These are phyloP conservation scores for Amaranthus hypochondriacus DNA, from an alignment of 148 eudicot genomes.

Conservation along the genomic window DNA sequence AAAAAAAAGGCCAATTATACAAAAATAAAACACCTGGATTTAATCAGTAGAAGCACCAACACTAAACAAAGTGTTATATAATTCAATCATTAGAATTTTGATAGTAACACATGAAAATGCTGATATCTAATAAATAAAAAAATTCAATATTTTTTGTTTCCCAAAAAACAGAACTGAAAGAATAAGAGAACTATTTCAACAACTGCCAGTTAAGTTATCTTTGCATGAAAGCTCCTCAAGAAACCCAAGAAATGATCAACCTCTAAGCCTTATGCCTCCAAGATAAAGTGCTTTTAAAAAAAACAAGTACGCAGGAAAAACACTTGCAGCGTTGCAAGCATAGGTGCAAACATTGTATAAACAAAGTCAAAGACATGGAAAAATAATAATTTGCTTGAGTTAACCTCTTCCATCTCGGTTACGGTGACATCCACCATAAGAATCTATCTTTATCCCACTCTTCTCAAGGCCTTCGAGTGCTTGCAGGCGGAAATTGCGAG, in stretches of 20 bases:
- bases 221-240: neutral
- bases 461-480: conserved; percentile 86
- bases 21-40: neutral
- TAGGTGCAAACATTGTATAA: neutral
- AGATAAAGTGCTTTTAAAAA: neutral
- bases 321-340: neutral
- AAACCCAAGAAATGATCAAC: neutral
- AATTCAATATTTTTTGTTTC: neutral
- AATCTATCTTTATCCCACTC: conserved; percentile 62
- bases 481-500: conserved; percentile 85
- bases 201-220: neutral
- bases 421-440: conserved; percentile 94
- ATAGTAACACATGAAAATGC: neutral
- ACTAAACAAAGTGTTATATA: neutral
- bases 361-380: neutral
- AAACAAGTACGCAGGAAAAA: neutral
- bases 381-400: conserved; percentile 3
- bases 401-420: conserved; percentile 79
- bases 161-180: neutral
- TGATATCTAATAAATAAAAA: too few relatives aligned
- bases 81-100: neutral
- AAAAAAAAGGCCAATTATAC: too few relatives aligned
- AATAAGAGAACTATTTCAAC: neutral
- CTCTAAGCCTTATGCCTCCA: neutral
- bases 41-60: neutral